phyloP scores from a whole-genome alignment of 805 yeast genomes.

The Ogataea nitratoaversa region DNA sequence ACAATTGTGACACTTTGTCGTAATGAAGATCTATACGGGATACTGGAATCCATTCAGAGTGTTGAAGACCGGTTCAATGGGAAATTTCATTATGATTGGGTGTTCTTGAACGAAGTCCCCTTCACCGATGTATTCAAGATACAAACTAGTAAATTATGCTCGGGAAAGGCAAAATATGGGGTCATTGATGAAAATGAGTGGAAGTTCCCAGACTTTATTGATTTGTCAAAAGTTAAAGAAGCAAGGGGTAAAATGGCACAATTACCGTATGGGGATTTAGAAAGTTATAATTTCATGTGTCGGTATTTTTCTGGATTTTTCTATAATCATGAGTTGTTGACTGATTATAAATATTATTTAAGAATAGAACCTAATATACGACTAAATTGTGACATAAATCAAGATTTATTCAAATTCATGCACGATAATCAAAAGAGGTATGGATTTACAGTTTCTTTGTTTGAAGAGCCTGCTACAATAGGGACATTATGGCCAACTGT shows the following conservation, averaged over 20 bases:
- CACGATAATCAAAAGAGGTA: constrained; percentile 41
- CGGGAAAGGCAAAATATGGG: constrained; percentile 37
- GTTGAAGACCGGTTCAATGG: constrained; percentile 32
- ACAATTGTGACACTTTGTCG: constrained; percentile 43
- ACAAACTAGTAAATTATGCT: constrained; percentile 25
- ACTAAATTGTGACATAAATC: constrained; percentile 43
- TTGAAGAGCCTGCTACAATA: constrained; percentile 41
- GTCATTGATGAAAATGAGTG: constrained; percentile 37
- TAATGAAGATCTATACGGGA: constrained; percentile 28
- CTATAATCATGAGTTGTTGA: constrained; percentile 40
- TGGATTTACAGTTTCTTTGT: constrained; percentile 44
- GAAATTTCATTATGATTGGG: constrained; percentile 31
- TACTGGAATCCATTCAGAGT: constrained; percentile 29
- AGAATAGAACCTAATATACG: constrained; percentile 46
- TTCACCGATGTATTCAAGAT: constrained; percentile 33
- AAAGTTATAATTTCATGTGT: constrained; percentile 63
- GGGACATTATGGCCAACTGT: constrained; percentile 45
- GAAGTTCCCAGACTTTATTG: constrained; percentile 39
- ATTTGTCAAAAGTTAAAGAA: constrained; percentile 28
- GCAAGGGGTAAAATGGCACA: constrained; percentile 21
- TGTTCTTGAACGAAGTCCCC: constrained; percentile 38
- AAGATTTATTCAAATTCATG: constrained; percentile 46
- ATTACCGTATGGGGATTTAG: constrained; percentile 55
- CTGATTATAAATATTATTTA: constrained; percentile 47
- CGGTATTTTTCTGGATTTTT: constrained; percentile 41